Evolutionary conservation across 306 rosid species (phyloP), one percentile per base, ranked within the genome.

Genomic region (Malus sylvestris): DNA sequence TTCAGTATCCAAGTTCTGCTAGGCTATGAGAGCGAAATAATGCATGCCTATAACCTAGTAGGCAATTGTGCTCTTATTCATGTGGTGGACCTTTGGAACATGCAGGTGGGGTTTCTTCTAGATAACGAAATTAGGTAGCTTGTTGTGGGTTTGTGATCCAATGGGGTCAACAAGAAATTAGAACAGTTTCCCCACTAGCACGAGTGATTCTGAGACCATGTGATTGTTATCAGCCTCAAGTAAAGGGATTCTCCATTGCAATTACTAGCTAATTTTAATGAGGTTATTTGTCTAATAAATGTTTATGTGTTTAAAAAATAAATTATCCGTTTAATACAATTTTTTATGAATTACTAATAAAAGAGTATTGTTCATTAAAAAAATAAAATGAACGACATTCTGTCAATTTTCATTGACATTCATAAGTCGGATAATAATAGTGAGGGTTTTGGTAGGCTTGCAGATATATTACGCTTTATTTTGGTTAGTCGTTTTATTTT

Each of bases 171-270:
- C 59, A 29, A 32, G 67, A 74, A 61, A 29, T 62, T 45, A n/a
- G 38, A 81, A 83, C 84, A 83, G 85, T 87, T 73, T 71, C 80
- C 64, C 88, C 88, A 77, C 83, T 79, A 46, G 61, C 81, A 60
- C 19, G 77, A 85, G 80, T 71, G 83, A 73, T 67, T 57, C 75
- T 84, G 60, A 83, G 81, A 81, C 79, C 69, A 65, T 75, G 20
- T 57, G 58, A 20, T 53, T 45, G 32, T 71, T 52, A 44, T 72
- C 67, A 70, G 27, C 67, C 49, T 29, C 66, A 67, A 53, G 62
- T 22, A 49, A 25, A 15, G 40, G 15, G 18, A 46, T 12, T 46
- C 6, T 46, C 52, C 15, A 14, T 46, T 46, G 52, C 16, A 20
- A 49, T 6, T 15, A 49, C 2, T 3, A 49, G 55, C 55, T 49